Conservation (phyloP, 2,329 filamentous ascomycete species). For the Diplodia mutila region DNA sequence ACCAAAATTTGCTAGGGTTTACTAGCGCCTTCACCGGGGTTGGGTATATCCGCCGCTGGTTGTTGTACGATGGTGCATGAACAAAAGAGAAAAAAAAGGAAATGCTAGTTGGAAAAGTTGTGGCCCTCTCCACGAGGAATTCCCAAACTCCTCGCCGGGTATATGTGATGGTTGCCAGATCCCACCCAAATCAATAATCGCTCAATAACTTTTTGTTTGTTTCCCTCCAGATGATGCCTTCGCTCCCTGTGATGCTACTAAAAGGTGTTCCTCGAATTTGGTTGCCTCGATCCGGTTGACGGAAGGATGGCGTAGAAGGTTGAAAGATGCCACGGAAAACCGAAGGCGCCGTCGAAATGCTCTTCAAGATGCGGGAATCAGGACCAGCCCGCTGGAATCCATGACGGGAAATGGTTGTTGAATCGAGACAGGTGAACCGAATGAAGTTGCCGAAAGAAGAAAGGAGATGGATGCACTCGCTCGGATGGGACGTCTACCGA, state of each 20-base stretch:
- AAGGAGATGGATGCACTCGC: not conserved
- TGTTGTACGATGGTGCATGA: conserved; percentile 32
- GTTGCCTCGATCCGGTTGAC: not conserved
- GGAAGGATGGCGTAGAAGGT: not conserved
- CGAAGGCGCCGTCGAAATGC: conserved; percentile 16
- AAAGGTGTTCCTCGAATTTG: conserved; percentile 7
- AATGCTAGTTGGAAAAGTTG: conserved; percentile 19
- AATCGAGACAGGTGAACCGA: not conserved
- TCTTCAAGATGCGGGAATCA: conserved; percentile 22
- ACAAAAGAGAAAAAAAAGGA: conserved; percentile 27
- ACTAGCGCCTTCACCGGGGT: conserved; percentile 39
- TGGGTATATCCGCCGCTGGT: conserved; percentile 44
- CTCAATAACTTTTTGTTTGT: conserved; percentile 21
- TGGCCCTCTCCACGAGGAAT: conserved; percentile 37
- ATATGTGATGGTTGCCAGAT: conserved; percentile 28
- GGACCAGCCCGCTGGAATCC: conserved; percentile 24
- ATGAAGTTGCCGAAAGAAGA: conserved; percentile 18
- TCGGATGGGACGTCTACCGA: not conserved
- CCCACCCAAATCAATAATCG: conserved; percentile 12
- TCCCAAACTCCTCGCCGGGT: conserved; percentile 40
- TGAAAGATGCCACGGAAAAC: conserved; percentile 10
- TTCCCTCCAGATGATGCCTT: conserved; percentile 1
- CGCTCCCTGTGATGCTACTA: conserved; percentile 6
- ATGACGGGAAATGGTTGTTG: conserved; percentile 11
- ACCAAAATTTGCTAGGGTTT: conserved; percentile 23